Evolutionary conservation across 495 filamentous ascomycete genomes (phyloP).

Genomic region (Lophiotrema nucula): DNA sequence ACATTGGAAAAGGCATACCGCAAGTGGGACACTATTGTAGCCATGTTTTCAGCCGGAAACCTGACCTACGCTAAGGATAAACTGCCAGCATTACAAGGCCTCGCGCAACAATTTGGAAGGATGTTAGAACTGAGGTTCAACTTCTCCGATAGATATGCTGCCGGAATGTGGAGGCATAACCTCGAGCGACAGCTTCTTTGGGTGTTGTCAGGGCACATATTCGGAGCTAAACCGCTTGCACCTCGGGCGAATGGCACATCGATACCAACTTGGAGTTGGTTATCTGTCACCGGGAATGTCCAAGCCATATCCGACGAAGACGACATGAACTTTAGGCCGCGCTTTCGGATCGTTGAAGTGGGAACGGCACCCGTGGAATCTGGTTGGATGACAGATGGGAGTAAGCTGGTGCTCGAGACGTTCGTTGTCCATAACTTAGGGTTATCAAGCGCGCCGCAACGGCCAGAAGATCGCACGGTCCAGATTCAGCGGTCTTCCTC

Average conservation of each 20-base stretch:
- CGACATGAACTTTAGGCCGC: neutral
- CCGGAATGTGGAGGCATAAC: conserved; percentile 1
- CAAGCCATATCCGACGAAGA: neutral
- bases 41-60: neutral
- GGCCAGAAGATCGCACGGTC: neutral
- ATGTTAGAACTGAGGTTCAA: neutral
- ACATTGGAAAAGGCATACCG: neutral
- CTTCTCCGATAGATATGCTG: neutral
- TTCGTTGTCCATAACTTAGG: neutral
- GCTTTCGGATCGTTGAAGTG: neutral
- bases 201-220: neutral
- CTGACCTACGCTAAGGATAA: neutral
- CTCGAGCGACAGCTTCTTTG: neutral
- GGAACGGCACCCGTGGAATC: neutral
- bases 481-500: neutral
- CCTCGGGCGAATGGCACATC: neutral
- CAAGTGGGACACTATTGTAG: neutral
- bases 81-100: neutral
- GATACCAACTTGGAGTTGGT: neutral
- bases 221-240: neutral
- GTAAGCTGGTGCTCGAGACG: neutral
- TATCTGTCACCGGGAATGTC: neutral
- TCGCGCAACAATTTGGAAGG: neutral
- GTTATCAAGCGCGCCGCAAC: neutral
- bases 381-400: neutral